Evolutionary conservation across 371 early-diverging fungal species (phyloP).

Genomic region (Syncephalastrum sp.): DNA sequence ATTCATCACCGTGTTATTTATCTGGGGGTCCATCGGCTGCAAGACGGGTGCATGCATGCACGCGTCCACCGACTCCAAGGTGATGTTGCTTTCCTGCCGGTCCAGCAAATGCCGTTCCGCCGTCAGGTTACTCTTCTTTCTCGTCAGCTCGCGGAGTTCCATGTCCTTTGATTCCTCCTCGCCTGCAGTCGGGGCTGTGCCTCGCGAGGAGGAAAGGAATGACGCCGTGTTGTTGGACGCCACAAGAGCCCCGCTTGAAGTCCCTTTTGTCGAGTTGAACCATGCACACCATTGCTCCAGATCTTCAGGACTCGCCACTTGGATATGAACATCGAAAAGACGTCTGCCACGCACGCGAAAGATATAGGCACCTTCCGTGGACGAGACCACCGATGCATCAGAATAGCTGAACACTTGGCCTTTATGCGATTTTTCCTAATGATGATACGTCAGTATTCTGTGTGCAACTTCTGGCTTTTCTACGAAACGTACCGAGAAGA

Average conservation of each 20-base stretch:
- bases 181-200: not conserved
- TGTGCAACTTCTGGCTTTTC: not conserved
- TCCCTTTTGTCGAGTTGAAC: conserved; percentile 23
- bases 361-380: conserved; percentile 34
- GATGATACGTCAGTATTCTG: conserved; percentile 1
- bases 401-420: conserved; percentile 45
- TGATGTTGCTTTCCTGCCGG: conserved; percentile 11
- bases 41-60: conserved; percentile 11
- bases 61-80: conserved; percentile 11
- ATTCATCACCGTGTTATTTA: too few species aligned
- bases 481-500: conserved; percentile 39
- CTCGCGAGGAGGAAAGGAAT: not conserved
- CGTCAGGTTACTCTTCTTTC: not conserved
- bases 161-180: conserved; percentile 1
- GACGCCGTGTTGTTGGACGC: not conserved
- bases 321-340: conserved; percentile 43
- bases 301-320: conserved; percentile 45
- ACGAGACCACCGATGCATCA: conserved; percentile 36
- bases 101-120: conserved; percentile 3
- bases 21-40: too few species aligned
- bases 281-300: conserved; percentile 45
- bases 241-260: not conserved
- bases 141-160: too few species aligned
- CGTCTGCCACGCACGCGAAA: conserved; percentile 43
- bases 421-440: conserved; percentile 37